phyloP scores from a whole-genome alignment of 2,329 filamentous ascomycete genomes.

The Ceratocystis huliohia region DNA sequence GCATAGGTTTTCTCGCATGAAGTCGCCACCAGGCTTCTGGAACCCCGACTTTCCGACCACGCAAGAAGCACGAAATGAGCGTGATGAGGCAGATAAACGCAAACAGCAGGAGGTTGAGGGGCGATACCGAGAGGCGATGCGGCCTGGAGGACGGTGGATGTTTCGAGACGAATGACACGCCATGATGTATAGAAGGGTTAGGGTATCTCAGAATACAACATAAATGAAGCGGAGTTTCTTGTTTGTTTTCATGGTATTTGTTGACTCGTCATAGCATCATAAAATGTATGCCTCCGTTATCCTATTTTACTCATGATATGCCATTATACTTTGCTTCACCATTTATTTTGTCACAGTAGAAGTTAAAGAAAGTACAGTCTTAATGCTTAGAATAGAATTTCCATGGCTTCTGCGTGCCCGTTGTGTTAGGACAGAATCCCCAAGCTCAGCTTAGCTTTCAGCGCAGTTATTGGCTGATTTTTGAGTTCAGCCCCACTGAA shows the following conservation, averaged over 20 bases:
- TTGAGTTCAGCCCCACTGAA: background rate
- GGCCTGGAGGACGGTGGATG: conserved; percentile 60
- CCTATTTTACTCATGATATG: too few species aligned
- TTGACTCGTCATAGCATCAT: too few species aligned
- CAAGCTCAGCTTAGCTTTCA: background rate
- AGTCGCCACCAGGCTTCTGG: conserved; percentile 82
- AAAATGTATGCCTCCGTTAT: too few species aligned
- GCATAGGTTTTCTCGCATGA: conserved; percentile 55
- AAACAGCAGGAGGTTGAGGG: conserved; percentile 55
- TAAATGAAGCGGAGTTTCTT: background rate
- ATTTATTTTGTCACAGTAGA: too few species aligned
- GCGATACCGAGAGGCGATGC: conserved; percentile 70
- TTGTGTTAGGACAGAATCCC: background rate
- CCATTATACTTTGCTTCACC: too few species aligned
- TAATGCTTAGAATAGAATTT: background rate
- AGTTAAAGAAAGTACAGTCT: too few species aligned
- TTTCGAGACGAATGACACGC: conserved; percentile 60
- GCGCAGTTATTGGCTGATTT: background rate
- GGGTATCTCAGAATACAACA: background rate
- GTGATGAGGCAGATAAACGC: conserved; percentile 48
- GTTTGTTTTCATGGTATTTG: too few species aligned
- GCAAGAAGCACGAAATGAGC: conserved; percentile 60
- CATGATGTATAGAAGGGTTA: background rate
- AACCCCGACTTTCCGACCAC: conserved; percentile 77
- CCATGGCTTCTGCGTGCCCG: background rate